Percentiles rank a stretch among this genome's conserved stretches.
Evolutionary conservation across 805 yeast species (phyloP).

Genomic region (Blastobotrys peoriensis): DNA sequence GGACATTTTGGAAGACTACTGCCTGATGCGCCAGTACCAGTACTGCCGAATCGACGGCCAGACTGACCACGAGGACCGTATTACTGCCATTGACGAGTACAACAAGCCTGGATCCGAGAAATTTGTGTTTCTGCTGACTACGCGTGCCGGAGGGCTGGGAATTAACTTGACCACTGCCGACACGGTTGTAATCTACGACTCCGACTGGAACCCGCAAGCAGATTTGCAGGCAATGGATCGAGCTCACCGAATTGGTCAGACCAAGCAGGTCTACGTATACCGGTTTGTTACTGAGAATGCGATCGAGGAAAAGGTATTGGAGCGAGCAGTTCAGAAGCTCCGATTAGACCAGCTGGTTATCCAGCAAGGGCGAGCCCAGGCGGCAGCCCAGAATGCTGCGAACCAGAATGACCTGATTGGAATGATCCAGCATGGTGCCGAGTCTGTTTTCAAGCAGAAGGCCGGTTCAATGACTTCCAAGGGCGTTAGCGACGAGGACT

Average conservation of each 20-base stretch:
- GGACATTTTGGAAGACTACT: conserved; percentile 89
- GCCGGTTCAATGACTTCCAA: conserved; percentile 29
- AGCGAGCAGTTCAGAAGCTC: conserved; percentile 90
- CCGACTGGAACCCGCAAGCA: conserved; percentile 98
- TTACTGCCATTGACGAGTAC: conserved; percentile 86
- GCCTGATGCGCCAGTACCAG: conserved; percentile 72
- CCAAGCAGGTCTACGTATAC: conserved; percentile 88
- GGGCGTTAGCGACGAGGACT: conserved; percentile 50
- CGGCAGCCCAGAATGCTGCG: conserved; percentile 37
- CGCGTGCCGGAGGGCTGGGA: conserved; percentile 97
- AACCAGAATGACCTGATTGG: conserved; percentile 66
- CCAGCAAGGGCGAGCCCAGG: conserved; percentile 73
- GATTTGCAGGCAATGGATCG: conserved; percentile 98
- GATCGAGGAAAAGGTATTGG: conserved; percentile 92
- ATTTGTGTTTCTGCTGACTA: conserved; percentile 78
- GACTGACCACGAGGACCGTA: conserved; percentile 88
- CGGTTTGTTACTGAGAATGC: conserved; percentile 94
- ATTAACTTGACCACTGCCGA: conserved; percentile 91
- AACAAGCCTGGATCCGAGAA: conserved; percentile 76
- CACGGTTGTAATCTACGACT: conserved; percentile 79
- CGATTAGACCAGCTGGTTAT: conserved; percentile 91
- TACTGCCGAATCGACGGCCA: conserved; percentile 93
- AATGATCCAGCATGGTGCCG: conserved; percentile 98
- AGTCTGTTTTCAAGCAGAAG: conserved; percentile 64
- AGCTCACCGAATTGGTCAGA: conserved; percentile 96